These are phyloP conservation scores for Populus tomentosa DNA, from an alignment of 441 rosid species.

Conservation along the genomic window DNA sequence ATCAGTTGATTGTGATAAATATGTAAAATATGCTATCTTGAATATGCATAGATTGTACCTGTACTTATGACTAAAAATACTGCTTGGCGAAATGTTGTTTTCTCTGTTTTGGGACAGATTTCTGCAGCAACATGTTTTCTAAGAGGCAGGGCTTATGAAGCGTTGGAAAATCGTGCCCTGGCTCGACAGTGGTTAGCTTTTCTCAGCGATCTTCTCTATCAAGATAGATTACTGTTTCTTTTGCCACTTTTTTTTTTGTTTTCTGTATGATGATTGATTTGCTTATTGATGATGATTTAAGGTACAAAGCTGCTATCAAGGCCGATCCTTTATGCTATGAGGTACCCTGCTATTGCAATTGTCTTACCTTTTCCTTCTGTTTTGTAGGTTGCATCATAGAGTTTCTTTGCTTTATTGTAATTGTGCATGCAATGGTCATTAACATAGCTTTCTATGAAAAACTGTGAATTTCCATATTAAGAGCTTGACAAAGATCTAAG, in stretches of 20 bases:
- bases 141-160: constrained; percentile 90
- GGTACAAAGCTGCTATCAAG: constrained; percentile 96
- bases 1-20: background rate
- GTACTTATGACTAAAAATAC: background rate
- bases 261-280: background rate
- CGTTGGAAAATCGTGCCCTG: constrained; percentile 82
- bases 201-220: background rate
- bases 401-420: background rate
- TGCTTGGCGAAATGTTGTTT: constrained; percentile 2
- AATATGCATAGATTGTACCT: background rate
- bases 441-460: background rate
- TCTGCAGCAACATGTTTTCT: constrained; percentile 87
- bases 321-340: constrained; percentile 96
- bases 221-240: background rate
- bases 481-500: background rate
- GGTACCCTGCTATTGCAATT: constrained; percentile 35
- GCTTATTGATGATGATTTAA: constrained; percentile 25
- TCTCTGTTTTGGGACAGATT: constrained; percentile 40
- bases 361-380: constrained; percentile 2
- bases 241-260: background rate
- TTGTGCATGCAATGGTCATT: background rate
- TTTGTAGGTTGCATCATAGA: background rate
- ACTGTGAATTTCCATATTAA: background rate
- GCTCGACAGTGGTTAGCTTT: constrained; percentile 76
- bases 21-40: background rate